Conservation (phyloP, 2,329 filamentous ascomycete species). For the Phaeophleospora eucalypticola region DNA sequence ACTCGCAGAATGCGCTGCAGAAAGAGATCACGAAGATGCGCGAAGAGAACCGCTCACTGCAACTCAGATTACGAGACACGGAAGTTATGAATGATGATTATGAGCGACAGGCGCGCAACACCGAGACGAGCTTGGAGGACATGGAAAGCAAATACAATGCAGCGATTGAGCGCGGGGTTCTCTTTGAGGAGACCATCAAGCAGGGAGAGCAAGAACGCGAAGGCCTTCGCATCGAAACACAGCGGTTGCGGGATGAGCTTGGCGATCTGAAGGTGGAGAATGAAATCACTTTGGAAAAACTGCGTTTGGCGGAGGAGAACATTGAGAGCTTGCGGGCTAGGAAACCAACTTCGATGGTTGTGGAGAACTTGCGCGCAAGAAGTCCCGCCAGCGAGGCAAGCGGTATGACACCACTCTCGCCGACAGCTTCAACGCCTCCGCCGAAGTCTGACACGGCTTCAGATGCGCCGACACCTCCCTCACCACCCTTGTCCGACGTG, state of each 20-base stretch:
- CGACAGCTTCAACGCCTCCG: conserved; percentile 83
- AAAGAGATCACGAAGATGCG: conserved; percentile 93
- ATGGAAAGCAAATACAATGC: conserved; percentile 96
- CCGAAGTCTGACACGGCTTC: conserved; percentile 63
- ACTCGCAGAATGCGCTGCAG: conserved; percentile 79
- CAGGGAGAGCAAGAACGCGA: conserved; percentile 90
- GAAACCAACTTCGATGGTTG: conserved; percentile 48
- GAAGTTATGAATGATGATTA: conserved; percentile 99
- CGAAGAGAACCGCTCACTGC: conserved; percentile 75
- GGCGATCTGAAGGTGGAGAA: conserved; percentile 91
- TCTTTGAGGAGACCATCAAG: conserved; percentile 94
- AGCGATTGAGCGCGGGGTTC: conserved; percentile 82
- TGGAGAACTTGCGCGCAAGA: conserved; percentile 42
- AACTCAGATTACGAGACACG: conserved; percentile 83
- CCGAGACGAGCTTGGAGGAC: conserved; percentile 91
- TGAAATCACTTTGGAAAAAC: conserved; percentile 90
- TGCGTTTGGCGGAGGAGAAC: conserved; percentile 63
- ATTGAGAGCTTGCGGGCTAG: conserved; percentile 48
- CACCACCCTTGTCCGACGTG: conserved; percentile 86
- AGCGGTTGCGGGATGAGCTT: conserved; percentile 84
- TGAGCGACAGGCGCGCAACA: conserved; percentile 92
- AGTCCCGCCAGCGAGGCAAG: conserved; percentile 48
- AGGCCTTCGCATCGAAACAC: conserved; percentile 78
- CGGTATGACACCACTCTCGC: conserved; percentile 79
- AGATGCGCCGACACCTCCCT: conserved; percentile 77